These are phyloP conservation scores for Rhododendron williamsianum DNA, from an alignment of 148 eudicot species.

Conservation along the genomic window DNA sequence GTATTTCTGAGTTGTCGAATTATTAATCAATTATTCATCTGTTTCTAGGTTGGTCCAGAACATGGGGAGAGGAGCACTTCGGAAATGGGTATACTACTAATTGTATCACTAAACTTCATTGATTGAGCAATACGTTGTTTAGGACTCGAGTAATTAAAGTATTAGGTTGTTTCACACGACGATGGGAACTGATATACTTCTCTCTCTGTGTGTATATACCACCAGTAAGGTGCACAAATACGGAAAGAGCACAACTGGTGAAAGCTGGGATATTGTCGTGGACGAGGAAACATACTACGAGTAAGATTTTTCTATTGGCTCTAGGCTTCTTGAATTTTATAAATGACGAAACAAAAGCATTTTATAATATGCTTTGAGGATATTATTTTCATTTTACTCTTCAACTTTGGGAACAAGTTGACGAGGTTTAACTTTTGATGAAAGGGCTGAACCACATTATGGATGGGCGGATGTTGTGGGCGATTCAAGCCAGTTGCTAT, in stretches of 20 bases:
- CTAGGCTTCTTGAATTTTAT: not conserved
- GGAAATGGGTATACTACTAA: conserved; percentile 74
- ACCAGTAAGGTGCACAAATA: conserved; percentile 93
- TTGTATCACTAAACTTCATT: not conserved
- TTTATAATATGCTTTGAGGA: not conserved
- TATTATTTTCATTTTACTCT: not conserved
- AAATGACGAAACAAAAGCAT: not conserved
- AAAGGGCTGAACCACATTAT: conserved; percentile 92
- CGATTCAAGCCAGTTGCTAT: conserved; percentile 79
- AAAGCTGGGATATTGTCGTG: conserved; percentile 93
- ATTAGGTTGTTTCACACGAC: not conserved
- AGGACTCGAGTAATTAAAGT: not conserved
- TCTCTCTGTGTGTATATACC: not conserved
- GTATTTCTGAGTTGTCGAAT: not conserved
- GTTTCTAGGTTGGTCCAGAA: conserved; percentile 86
- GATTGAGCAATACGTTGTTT: not conserved
- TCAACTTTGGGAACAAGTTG: not conserved
- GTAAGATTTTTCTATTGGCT: conserved; percentile 37
- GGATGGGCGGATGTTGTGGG: conserved; percentile 99
- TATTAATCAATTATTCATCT: not conserved
- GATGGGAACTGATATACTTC: not conserved
- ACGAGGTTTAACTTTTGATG: conserved; percentile 1
- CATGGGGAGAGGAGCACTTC: conserved; percentile 99
- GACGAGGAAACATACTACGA: conserved; percentile 91
- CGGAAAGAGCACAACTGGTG: conserved; percentile 95